phyloP scores from a whole-genome alignment of 768 basidiomycete genomes.

The Neoboletus subvelutipes region DNA sequence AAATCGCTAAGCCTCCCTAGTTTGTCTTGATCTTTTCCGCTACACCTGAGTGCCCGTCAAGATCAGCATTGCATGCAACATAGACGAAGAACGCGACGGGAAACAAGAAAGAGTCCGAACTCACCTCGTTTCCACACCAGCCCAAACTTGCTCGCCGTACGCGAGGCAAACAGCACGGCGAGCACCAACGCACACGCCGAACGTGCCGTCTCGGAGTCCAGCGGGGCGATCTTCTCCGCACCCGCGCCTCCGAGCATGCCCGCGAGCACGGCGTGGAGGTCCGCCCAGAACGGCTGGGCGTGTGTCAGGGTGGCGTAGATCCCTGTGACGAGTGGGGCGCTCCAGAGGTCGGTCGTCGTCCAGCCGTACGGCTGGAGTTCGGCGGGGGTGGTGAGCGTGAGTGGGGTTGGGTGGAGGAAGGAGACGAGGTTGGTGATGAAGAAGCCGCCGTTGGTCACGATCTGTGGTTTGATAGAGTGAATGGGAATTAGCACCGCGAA shows the following conservation, averaged over 20 bases:
- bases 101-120: background rate
- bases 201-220: constrained; percentile 65
- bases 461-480: constrained; percentile 35
- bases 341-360: constrained; percentile 85
- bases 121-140: constrained; percentile 20
- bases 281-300: constrained; percentile 81
- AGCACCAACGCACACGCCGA: constrained; percentile 71
- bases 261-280: constrained; percentile 49
- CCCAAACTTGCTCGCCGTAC: constrained; percentile 66
- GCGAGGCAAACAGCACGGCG: constrained; percentile 55
- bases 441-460: constrained; percentile 78
- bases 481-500: background rate
- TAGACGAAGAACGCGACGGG: background rate
- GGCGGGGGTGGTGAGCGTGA: constrained; percentile 70
- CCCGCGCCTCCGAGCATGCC: constrained; percentile 40
- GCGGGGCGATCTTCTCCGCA: constrained; percentile 38
- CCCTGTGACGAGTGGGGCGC: constrained; percentile 73
- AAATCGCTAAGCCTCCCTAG: background rate
- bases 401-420: constrained; percentile 69
- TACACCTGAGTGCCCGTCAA: background rate
- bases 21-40: constrained; percentile 32
- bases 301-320: constrained; percentile 83
- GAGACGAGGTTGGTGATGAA: constrained; percentile 75
- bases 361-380: constrained; percentile 84
- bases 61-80: background rate